These are phyloP conservation scores for Juglanconis sp. DNA, from an alignment of 2,329 filamentous ascomycete genomes.

Conservation along the genomic window DNA sequence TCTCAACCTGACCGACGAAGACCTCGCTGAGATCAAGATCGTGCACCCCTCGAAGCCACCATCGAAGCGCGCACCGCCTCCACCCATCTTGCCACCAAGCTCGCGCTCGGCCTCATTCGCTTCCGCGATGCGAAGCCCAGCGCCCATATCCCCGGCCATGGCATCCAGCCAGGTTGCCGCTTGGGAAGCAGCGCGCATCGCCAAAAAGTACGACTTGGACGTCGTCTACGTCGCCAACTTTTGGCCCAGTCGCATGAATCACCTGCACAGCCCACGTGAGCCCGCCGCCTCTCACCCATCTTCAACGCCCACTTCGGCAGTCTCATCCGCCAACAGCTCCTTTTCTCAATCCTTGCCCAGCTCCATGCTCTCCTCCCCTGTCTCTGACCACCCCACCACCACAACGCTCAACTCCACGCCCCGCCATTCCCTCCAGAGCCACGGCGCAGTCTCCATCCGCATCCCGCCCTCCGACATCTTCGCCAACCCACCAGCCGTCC, in stretches of 20 bases:
- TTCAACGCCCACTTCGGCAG: neutral
- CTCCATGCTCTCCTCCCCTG: constrained; percentile 12
- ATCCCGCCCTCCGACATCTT: neutral
- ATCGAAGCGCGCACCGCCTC: constrained; percentile 11
- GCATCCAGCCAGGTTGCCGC: constrained; percentile 47
- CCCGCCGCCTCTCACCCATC: neutral
- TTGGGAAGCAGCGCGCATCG: constrained; percentile 53
- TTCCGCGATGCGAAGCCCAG: neutral
- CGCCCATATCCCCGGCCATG: constrained; percentile 39
- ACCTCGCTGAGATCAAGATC: constrained; percentile 47
- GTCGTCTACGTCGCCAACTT: constrained; percentile 58
- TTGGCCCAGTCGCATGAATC: constrained; percentile 42
- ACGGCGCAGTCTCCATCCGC: neutral
- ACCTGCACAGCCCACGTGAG: constrained; percentile 16
- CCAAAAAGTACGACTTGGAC: constrained; percentile 54
- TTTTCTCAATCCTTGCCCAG: constrained; percentile 3
- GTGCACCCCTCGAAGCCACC: constrained; percentile 20
- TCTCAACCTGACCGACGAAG: constrained; percentile 52
- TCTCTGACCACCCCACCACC: constrained; percentile 4
- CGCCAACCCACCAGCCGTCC: neutral
- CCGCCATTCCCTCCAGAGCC: constrained; percentile 12
- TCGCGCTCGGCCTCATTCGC: constrained; percentile 32
- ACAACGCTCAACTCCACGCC: constrained; percentile 13
- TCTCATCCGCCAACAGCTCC: constrained; percentile 11
- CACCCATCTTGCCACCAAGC: constrained; percentile 7